phyloP scores from a whole-genome alignment of 805 yeast genomes.

The Zygosaccharomyces rouxii region DNA sequence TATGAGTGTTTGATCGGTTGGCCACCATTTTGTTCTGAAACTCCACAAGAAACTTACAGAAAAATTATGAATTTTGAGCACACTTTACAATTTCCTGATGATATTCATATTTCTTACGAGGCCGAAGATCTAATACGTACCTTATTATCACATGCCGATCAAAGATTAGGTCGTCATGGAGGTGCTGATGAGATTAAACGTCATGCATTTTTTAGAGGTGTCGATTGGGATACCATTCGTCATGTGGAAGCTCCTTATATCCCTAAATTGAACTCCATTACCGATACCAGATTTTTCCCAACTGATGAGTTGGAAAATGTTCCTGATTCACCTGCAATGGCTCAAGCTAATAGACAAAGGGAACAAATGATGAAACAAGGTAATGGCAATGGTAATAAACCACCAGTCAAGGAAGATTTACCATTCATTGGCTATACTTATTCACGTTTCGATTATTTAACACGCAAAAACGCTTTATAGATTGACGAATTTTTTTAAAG shows the following conservation, averaged over 20 bases:
- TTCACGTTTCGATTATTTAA: conserved; percentile 88
- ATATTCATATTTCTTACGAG: conserved; percentile 82
- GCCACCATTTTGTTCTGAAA: conserved; percentile 96
- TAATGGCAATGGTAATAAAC: conserved; percentile 43
- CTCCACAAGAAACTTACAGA: conserved; percentile 89
- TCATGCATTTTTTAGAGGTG: conserved; percentile 94
- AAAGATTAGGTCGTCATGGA: conserved; percentile 79
- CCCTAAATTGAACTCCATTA: conserved; percentile 84
- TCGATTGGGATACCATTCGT: conserved; percentile 86
- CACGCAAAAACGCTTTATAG: conserved; percentile 57
- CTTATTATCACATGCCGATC: conserved; percentile 70
- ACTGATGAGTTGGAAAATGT: conserved; percentile 93
- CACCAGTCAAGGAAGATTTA: conserved; percentile 62
- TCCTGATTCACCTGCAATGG: conserved; percentile 80
- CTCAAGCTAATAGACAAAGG: conserved; percentile 62
- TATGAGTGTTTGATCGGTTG: conserved; percentile 93
- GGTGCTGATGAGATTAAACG: conserved; percentile 88
- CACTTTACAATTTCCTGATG: conserved; percentile 83
- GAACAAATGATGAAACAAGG: conserved; percentile 46
- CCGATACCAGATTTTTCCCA: conserved; percentile 97
- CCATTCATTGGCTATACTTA: conserved; percentile 98
- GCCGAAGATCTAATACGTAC: conserved; percentile 81
- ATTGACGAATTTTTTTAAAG: background rate
- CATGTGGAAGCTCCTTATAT: conserved; percentile 90
- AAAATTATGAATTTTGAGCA: conserved; percentile 91